phyloP scores from a whole-genome alignment of 2,329 filamentous ascomycete genomes.

The Stachybotrys chlorohalonatus region DNA sequence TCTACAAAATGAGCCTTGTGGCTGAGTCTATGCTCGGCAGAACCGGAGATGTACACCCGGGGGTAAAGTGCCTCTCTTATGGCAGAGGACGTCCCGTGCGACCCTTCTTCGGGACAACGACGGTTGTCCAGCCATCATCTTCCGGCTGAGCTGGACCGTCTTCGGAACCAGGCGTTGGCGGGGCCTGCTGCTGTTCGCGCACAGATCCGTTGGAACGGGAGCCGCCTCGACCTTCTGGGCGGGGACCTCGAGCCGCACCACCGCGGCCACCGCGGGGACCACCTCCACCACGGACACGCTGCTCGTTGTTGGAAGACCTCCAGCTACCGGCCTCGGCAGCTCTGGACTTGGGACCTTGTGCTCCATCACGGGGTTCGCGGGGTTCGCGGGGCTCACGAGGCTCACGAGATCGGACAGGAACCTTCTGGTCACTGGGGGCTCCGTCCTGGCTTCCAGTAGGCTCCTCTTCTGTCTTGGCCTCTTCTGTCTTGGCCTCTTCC shows the following conservation, averaged over 20 bases:
- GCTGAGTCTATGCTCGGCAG: neutral
- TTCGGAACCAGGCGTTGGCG: constrained; percentile 20
- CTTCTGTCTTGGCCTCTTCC: constrained; percentile 14
- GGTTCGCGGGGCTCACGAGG: constrained; percentile 28
- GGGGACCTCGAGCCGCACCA: constrained; percentile 31
- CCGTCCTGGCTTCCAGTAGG: constrained; percentile 20
- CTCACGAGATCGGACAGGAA: constrained; percentile 29
- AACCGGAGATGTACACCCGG: neutral
- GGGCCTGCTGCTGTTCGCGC: constrained; percentile 23
- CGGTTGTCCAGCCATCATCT: constrained; percentile 53
- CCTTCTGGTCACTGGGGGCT: constrained; percentile 37
- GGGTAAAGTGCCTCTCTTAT: neutral
- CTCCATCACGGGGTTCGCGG: constrained; percentile 23
- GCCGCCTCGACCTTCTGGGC: constrained; percentile 31
- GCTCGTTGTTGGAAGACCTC: constrained; percentile 40
- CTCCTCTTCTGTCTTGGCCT: constrained; percentile 17
- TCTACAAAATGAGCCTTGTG: neutral
- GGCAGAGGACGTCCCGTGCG: constrained; percentile 25
- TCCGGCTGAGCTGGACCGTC: constrained; percentile 36
- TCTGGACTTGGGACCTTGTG: constrained; percentile 42
- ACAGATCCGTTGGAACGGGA: constrained; percentile 40
- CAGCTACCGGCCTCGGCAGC: constrained; percentile 51
- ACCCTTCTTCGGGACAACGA: constrained; percentile 27
- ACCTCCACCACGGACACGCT: constrained; percentile 35
- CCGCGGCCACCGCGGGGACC: constrained; percentile 33